These are phyloP conservation scores for Lentinula novae-zelandiae DNA, from an alignment of 1,284 basidiomycete genomes.

Conservation along the genomic window DNA sequence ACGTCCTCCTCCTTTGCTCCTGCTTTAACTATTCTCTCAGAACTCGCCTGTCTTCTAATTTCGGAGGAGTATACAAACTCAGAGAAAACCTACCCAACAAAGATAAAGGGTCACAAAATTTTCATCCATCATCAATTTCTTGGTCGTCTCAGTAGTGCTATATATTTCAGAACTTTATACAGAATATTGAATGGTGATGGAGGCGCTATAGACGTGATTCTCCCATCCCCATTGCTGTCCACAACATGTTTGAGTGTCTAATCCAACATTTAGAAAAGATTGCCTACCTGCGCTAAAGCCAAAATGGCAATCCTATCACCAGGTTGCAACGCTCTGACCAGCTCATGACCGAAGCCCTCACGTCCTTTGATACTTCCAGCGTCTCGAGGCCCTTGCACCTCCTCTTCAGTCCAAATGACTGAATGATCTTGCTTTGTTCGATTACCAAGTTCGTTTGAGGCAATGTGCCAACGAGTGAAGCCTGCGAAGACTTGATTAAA, in stretches of 20 bases:
- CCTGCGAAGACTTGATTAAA: not conserved
- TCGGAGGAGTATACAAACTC: not conserved
- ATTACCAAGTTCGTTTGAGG: not conserved
- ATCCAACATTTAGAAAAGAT: not conserved
- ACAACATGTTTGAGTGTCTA: not conserved
- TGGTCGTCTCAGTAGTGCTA: not conserved
- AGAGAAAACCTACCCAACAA: not conserved
- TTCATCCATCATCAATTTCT: not conserved
- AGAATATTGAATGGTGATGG: slow-evolving; percentile 19
- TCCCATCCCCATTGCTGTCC: slow-evolving; percentile 26
- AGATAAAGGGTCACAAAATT: not conserved
- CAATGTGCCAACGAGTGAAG: slow-evolving; percentile 4
- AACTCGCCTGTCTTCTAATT: not conserved
- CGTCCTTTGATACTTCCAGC: slow-evolving; percentile 15
- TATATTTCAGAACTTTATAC: not conserved
- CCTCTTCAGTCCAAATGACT: slow-evolving; percentile 6
- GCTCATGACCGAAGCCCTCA: slow-evolving; percentile 19
- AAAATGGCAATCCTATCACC: slow-evolving; percentile 28
- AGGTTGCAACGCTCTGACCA: slow-evolving; percentile 18
- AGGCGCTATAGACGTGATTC: slow-evolving; percentile 21
- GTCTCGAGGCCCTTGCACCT: slow-evolving; percentile 1
- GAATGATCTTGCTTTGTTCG: not conserved
- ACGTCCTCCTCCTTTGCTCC: not conserved
- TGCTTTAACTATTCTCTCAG: not conserved
- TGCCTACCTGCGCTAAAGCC: slow-evolving; percentile 23